Base-by-base conservation (phyloP, 2,329 filamentous ascomycete genomes). In the Sclerotinia spermophila region DNA sequence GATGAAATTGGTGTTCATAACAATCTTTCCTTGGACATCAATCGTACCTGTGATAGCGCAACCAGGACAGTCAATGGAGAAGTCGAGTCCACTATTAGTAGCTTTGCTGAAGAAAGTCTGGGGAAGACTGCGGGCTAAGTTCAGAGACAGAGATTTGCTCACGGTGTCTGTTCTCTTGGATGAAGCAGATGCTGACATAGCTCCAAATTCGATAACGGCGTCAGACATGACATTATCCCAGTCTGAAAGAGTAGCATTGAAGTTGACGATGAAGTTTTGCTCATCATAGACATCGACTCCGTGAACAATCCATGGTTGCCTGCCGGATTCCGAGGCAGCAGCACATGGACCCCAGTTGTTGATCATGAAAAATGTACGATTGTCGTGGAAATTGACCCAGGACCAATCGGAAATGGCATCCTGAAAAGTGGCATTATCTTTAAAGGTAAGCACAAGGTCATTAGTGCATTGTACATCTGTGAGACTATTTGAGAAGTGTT, bases 281-380 rank as follows among this genome's bases (percentile, higher is more conserved):
- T 67, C n/a, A 35, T 71, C 66, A 58, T 69, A 69, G 19, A 35
- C 44, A 40, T 68, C 64, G 38, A 68, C 44, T 27, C 59, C 59
- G 11, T 44, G 35, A n/a, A 71, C 56, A 38, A 71, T 30, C 69
- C 69, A 71, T 62, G 69, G 69, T 30, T 71, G 64, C 55, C 69
- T 68, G 33, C 64, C 66, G n/a, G 45, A 62, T 38, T 51, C 65
- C 5, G 55, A 56, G 2, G 45, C 24, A 35, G 59, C 44, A 21
- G 64, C 65, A 35, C 69, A 71, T 19, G 58, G 21, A 21, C 64
- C 65, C 53, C 66, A 71, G 45, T 71, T 71, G 10, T 67, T 68
- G 17, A 71, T 71, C 24, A 71, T 44, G 48, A 71, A 55, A 24
- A 71, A 71, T 35, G 69, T 68, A n/a, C 56, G 69, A 5, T 71